Evolutionary conservation across 2,329 filamentous ascomycete species (phyloP).

Genomic region (Taxawa tesnikishii): DNA sequence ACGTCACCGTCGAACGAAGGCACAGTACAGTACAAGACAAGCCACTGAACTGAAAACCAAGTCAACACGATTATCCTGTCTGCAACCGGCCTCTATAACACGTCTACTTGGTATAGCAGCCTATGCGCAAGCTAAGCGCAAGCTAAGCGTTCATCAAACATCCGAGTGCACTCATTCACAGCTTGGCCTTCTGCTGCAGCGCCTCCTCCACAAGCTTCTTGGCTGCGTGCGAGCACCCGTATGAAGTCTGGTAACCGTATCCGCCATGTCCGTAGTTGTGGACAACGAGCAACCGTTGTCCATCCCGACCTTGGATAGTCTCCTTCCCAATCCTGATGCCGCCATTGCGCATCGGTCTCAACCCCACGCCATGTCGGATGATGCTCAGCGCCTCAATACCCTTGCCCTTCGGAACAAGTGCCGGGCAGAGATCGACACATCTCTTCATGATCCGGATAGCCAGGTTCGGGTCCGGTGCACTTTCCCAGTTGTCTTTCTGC

Average conservation of each 20-base stretch:
- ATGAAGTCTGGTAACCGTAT: conserved; percentile 53
- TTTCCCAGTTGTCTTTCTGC: conserved; percentile 68
- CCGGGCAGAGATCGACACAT: conserved; percentile 51
- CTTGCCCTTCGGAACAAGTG: conserved; percentile 46
- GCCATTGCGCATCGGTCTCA: conserved; percentile 61
- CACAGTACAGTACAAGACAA: too few relatives aligned
- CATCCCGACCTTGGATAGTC: conserved; percentile 38
- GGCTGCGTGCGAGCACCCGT: conserved; percentile 28
- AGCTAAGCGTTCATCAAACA: too few relatives aligned
- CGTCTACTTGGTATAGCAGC: too few relatives aligned
- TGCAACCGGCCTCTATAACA: too few relatives aligned
- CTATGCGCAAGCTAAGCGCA: too few relatives aligned
- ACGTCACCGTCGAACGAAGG: too few relatives aligned
- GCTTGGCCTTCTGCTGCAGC: conserved; percentile 13
- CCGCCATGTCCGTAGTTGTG: conserved; percentile 73
- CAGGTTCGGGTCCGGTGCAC: conserved; percentile 65
- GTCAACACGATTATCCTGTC: too few relatives aligned
- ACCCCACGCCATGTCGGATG: conserved; percentile 68
- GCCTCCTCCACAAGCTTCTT: conserved; percentile 26
- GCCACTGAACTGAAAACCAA: too few relatives aligned
- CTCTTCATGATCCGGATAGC: conserved; percentile 75
- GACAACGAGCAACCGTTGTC: conserved; percentile 45
- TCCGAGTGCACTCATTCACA: too few relatives aligned
- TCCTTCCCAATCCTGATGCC: conserved; percentile 69
- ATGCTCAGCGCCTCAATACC: conserved; percentile 63